These are phyloP conservation scores for Usnea hakonensis DNA, from an alignment of 495 filamentous ascomycete genomes.

Conservation along the genomic window DNA sequence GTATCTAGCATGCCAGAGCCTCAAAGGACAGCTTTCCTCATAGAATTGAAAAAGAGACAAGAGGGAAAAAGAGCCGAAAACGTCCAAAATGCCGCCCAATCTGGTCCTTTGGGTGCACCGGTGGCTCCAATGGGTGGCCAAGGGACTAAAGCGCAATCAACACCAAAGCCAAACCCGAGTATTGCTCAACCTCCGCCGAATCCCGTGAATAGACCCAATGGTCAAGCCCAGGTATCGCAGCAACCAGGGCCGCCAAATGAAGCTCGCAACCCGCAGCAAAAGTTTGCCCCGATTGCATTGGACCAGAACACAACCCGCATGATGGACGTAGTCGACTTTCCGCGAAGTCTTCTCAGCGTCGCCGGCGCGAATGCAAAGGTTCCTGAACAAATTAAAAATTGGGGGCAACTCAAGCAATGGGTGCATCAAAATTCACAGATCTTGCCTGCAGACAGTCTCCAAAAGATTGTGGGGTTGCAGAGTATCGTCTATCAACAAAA, in stretches of 20 bases:
- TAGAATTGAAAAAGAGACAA: constrained; percentile 25
- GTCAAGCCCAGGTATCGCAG: constrained; percentile 2
- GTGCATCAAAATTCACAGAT: constrained; percentile 42
- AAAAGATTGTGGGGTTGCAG: constrained; percentile 46
- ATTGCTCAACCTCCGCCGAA: background rate
- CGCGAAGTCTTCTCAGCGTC: constrained; percentile 33
- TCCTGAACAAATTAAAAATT: constrained; percentile 58
- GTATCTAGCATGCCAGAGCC: constrained; percentile 7
- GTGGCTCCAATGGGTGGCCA: background rate
- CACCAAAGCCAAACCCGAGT: background rate
- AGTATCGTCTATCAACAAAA: constrained; percentile 44
- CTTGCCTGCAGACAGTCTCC: constrained; percentile 33
- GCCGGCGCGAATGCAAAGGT: constrained; percentile 35
- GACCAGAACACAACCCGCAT: constrained; percentile 37
- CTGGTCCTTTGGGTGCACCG: constrained; percentile 2
- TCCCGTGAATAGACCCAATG: background rate
- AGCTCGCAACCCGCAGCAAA: background rate
- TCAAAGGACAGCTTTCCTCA: background rate
- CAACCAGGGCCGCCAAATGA: background rate
- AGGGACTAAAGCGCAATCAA: background rate
- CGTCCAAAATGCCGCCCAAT: constrained; percentile 9
- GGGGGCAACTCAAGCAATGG: constrained; percentile 65
- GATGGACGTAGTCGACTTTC: constrained; percentile 43
- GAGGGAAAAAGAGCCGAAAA: constrained; percentile 20
- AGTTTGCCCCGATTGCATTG: constrained; percentile 30